These are phyloP conservation scores for Coprinopsis sp. DNA, from an alignment of 768 basidiomycete species.

Conservation along the genomic window DNA sequence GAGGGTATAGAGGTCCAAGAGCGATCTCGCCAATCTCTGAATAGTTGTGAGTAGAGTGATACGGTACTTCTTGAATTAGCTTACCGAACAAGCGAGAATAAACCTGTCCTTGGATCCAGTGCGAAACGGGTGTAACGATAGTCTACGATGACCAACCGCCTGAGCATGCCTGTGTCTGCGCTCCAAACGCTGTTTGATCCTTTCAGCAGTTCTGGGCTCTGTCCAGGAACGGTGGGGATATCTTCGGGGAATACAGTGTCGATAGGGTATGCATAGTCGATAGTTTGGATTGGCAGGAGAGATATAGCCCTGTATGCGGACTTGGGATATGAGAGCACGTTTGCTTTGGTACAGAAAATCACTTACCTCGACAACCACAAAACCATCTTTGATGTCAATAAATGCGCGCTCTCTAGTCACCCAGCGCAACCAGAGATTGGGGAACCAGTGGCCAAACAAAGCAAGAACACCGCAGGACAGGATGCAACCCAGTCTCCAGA, in stretches of 20 bases:
- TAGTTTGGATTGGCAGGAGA: slow-evolving; percentile 61
- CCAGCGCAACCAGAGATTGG: slow-evolving; percentile 85
- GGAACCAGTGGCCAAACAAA: slow-evolving; percentile 91
- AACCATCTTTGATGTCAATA: slow-evolving; percentile 59
- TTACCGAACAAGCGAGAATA: slow-evolving; percentile 80
- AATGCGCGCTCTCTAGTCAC: slow-evolving; percentile 83
- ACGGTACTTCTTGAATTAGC: slow-evolving; percentile 16
- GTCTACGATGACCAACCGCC: slow-evolving; percentile 66
- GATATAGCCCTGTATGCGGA: slow-evolving; percentile 80
- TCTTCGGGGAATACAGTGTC: slow-evolving; percentile 69
- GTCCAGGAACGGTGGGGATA: slow-evolving; percentile 26
- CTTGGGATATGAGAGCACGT: slow-evolving; percentile 51
- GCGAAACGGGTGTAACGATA: slow-evolving; percentile 92
- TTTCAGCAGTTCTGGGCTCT: slow-evolving; percentile 24
- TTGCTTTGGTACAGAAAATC: slow-evolving; percentile 9
- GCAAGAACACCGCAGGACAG: slow-evolving; percentile 67
- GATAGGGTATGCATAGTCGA: slow-evolving; percentile 73
- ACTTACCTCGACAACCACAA: slow-evolving; percentile 87
- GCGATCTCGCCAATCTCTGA: slow-evolving; percentile 88
- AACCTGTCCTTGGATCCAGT: slow-evolving; percentile 75
- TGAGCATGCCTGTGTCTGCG: slow-evolving; percentile 34
- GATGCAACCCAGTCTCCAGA: slow-evolving; percentile 72
- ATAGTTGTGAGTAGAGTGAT: slow-evolving; percentile 6
- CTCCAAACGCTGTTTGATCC: slow-evolving; percentile 26
- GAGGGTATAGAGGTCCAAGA: slow-evolving; percentile 58